Evolutionary conservation across 1,284 basidiomycete genomes (phyloP), one percentile per base, ranked within the genome.

Genomic region (Ustilago shanxiensis): DNA sequence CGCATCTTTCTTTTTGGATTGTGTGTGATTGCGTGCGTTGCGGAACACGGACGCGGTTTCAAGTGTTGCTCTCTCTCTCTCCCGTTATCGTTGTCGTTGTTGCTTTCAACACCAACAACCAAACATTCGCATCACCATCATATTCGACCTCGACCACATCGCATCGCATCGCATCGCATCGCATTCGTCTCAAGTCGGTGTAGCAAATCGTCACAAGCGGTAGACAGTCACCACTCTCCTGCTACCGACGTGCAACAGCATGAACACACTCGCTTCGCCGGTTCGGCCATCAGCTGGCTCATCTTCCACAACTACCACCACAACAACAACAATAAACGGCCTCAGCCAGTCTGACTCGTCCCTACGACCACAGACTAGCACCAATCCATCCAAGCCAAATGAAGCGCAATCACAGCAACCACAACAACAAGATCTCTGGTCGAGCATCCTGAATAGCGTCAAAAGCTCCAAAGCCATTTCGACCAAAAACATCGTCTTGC

Each of bases 401-500:
- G 57, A 45, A 14, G 35, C 45, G 3, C 52, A 22, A 11, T 22
- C 60, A 4, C 54, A 60, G 26, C 31, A 33, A 33, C 31, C 31
- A 33, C 31, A 33, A 33, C 31, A 33, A 11, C 70, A 80, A 75
- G 93, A 95, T 79, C 88, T 97, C 33, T 97, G 95, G 94, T 93
- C 92, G 2, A 93, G 92, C 35, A 96, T 96, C 79, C 89, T 96
- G 16, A 92, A 95, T 85, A 93, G 92, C 22, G 93, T 95, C 13
- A 94, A 93, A 0, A 91, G 91, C 28, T 90, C 92, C 57, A 90
- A 93, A 58, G 91, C 92, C n/a, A 93, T 92, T 83, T 92, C 93
- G 22, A 91, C 92, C 8, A 95, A 95, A 86, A 93, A 95, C 82
- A 88, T 95, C 47, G 88, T 96, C 28, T 82, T 96, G 1, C 89